Evolutionary conservation across 805 yeast genomes (phyloP).

Genomic region (Candida endomychidarum): DNA sequence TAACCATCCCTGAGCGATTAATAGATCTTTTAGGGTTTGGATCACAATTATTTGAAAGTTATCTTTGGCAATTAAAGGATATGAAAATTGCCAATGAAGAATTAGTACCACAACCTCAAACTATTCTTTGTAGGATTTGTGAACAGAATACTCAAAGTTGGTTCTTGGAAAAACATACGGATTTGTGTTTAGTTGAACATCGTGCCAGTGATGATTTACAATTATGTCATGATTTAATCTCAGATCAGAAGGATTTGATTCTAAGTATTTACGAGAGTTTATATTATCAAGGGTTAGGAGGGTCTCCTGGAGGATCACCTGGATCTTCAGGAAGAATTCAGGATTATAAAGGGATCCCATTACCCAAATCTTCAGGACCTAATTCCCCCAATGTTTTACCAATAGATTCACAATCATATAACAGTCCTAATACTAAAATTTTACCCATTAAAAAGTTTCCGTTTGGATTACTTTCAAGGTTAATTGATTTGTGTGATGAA

Average conservation of each 20-base stretch:
- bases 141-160: slow-evolving; percentile 90
- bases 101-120: slow-evolving; percentile 73
- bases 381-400: slow-evolving; percentile 5
- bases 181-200: slow-evolving; percentile 83
- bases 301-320: slow-evolving; percentile 12
- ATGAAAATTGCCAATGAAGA: slow-evolving; percentile 61
- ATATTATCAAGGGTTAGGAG: slow-evolving; percentile 17
- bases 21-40: slow-evolving; percentile 87
- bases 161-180: slow-evolving; percentile 94
- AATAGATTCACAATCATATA: slow-evolving; percentile 15
- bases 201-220: slow-evolving; percentile 76
- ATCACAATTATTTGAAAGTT: slow-evolving; percentile 76
- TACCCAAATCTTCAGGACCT: slow-evolving; percentile 29
- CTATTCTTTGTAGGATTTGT: slow-evolving; percentile 87
- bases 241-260: slow-evolving; percentile 65
- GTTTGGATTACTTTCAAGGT: slow-evolving; percentile 54
- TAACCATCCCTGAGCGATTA: slow-evolving; percentile 68
- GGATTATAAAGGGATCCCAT: slow-evolving; percentile 60
- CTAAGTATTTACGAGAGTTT: slow-evolving; percentile 43
- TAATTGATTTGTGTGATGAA: slow-evolving; percentile 68
- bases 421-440: background rate
- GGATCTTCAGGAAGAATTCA: slow-evolving; percentile 21
- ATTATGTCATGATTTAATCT: slow-evolving; percentile 67
- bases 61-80: slow-evolving; percentile 63
- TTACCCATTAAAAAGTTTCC: slow-evolving; percentile 50